Evolutionary conservation across 176 grass and related monocot species (phyloP).

Genomic region (Echinochloa phyllopogon): DNA sequence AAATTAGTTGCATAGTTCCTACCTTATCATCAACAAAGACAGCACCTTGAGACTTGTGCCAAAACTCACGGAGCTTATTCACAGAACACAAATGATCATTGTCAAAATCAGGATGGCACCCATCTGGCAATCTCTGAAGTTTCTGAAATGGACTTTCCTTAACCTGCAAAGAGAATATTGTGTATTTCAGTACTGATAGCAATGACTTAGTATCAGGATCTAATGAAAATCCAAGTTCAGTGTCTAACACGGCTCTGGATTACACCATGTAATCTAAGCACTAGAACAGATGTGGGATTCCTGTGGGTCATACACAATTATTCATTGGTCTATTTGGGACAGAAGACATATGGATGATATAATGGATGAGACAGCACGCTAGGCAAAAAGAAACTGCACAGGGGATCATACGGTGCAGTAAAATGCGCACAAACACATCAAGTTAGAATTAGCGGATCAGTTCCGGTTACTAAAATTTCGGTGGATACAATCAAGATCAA

Average conservation of each 20-base stretch:
- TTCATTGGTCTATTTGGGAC: background rate
- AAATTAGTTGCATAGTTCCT: constrained; percentile 2
- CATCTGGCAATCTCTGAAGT: constrained; percentile 65
- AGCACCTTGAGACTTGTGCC: constrained; percentile 71
- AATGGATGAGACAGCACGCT: background rate
- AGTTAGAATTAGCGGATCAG: constrained; percentile 10
- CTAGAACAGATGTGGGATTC: background rate
- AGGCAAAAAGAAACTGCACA: constrained; percentile 11
- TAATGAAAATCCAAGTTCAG: background rate
- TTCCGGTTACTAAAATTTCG: constrained; percentile 15
- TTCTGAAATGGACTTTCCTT: constrained; percentile 56
- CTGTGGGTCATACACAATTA: background rate
- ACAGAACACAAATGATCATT: constrained; percentile 78
- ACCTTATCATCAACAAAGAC: constrained; percentile 83
- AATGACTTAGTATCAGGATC: background rate
- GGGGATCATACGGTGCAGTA: constrained; percentile 16
- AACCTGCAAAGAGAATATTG: constrained; percentile 52
- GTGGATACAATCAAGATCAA: background rate
- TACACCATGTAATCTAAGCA: background rate
- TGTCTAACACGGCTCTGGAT: background rate
- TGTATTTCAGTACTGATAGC: constrained; percentile 24
- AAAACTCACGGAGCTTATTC: constrained; percentile 75
- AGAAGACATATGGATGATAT: background rate
- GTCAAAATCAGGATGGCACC: constrained; percentile 65
- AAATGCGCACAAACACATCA: background rate